Conservation (phyloP, 495 filamentous ascomycete species). For the Neurospora pannonica region DNA sequence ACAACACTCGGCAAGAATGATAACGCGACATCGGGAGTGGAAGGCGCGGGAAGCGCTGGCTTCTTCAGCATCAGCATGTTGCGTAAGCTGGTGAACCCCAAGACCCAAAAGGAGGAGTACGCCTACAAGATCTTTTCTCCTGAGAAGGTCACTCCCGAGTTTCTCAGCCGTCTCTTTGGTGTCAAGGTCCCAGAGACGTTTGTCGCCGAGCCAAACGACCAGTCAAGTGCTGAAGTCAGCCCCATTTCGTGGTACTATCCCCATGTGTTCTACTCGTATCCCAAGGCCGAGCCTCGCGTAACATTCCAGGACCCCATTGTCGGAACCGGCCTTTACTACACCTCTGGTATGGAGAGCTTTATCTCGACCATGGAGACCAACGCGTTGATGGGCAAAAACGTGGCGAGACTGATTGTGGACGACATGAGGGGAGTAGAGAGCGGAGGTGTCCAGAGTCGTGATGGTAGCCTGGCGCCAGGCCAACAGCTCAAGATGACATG, state of each 20-base stretch:
- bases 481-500: constrained; percentile 3
- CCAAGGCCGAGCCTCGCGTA: constrained; percentile 67
- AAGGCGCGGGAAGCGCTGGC: constrained; percentile 55
- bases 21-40: constrained; percentile 31
- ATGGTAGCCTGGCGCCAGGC: neutral
- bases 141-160: constrained; percentile 49
- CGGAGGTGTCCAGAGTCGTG: neutral
- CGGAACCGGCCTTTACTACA: constrained; percentile 70
- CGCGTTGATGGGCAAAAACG: constrained; percentile 89
- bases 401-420: constrained; percentile 68
- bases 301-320: constrained; percentile 79
- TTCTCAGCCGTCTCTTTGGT: constrained; percentile 46
- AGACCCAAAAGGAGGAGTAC: constrained; percentile 51
- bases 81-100: constrained; percentile 49
- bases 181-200: constrained; percentile 30
- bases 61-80: constrained; percentile 88
- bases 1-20: constrained; percentile 67
- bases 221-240: constrained; percentile 9
- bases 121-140: constrained; percentile 97
- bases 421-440: constrained; percentile 22
- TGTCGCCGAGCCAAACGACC: constrained; percentile 1
- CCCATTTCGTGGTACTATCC: constrained; percentile 72
- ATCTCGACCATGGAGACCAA: constrained; percentile 99
- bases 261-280: constrained; percentile 70
- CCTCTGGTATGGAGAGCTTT: constrained; percentile 86